Percentiles rank a stretch among this genome's conserved stretches.
These are phyloP conservation scores for Diaporthe longicolla DNA, from an alignment of 2,329 filamentous ascomycete species.

Conservation along the genomic window DNA sequence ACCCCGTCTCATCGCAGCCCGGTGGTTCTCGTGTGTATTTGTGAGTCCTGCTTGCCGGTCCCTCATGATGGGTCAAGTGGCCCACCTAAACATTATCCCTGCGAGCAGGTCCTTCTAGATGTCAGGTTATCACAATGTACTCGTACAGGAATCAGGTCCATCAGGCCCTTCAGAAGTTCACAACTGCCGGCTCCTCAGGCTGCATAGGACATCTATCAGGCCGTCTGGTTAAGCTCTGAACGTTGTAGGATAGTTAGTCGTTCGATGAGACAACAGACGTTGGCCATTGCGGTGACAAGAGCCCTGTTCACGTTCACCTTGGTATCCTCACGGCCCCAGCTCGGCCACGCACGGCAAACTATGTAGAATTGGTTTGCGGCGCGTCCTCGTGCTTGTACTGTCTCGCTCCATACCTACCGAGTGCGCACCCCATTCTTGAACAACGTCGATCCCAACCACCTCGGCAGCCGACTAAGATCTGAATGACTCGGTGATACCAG, in stretches of 20 bases:
- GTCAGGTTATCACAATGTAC: constrained; percentile 22
- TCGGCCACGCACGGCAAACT: not conserved
- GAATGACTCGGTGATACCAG: constrained; percentile 12
- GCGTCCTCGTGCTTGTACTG: not conserved
- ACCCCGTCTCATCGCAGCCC: not conserved
- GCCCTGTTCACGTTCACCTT: not conserved
- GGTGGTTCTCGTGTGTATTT: constrained; percentile 22
- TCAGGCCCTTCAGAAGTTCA: constrained; percentile 16
- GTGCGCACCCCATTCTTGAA: not conserved
- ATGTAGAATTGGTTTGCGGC: not conserved
- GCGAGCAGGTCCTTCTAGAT: constrained; percentile 15
- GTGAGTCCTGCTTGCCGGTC: constrained; percentile 33
- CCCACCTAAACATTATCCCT: constrained; percentile 1
- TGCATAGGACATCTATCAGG: constrained; percentile 20
- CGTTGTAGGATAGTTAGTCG: constrained; percentile 35
- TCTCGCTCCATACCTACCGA: not conserved
- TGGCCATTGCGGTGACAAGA: not conserved
- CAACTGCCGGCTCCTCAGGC: constrained; percentile 8
- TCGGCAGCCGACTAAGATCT: constrained; percentile 4
- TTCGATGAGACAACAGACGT: constrained; percentile 31
- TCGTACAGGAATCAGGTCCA: constrained; percentile 6
- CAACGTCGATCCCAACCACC: constrained; percentile 13
- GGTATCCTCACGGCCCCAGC: not conserved
- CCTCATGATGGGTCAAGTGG: constrained; percentile 28
- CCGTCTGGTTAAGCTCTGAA: constrained; percentile 22